Base-by-base conservation (phyloP, 2,329 filamentous ascomycete genomes). In the Stemphylium vesicarium region DNA sequence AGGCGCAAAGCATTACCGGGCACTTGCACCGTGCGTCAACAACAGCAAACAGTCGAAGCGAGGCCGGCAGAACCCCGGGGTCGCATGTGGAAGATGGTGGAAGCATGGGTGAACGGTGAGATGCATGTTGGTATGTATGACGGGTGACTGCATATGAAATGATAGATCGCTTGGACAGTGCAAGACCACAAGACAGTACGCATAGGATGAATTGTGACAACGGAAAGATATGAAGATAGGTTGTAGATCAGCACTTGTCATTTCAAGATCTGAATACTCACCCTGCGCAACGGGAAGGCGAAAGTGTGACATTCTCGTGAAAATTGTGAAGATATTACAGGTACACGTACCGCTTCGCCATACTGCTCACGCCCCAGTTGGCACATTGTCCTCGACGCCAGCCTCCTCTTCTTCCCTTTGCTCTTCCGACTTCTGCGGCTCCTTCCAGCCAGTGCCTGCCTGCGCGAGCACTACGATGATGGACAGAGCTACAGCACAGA, bases 391-490 rank as follows among this genome's bases (percentile, higher is more conserved):
- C 33, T 72, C 70, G 12, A 50, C 66, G 8, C 62, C 58, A 4
- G 59, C 53, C 11, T 65, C 64, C 24, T 70, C 66, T 12, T 69
- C 41, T n/a, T 45, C 53, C 8, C 39, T 52, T 35, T 57, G 56
- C 35, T 62, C 47, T 18, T 53, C 60, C 31, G 58, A 60, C 45
- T 66, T 62, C n/a, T 24, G 40, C 3, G 77, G 73, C 12, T 74
- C 71, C 16, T 67, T 79, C 84, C 84, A 87, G 2, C 85, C 85
- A 1, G 84, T 84, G 1, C 80, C 80, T 4, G 85, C 85, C 64
- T 88, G 85, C 13, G 85, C 70, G 2, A 82, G 59, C 1, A 82
- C 74, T 59, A 84, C 81, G 2, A 78, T 43, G 11, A 82, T 52
- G 2, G 81, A 80, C 43, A 87, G 62, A 0, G 73, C 79, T 13